phyloP scores from a whole-genome alignment of 2,329 filamentous ascomycete species.

The Colletotrichum sp. region DNA sequence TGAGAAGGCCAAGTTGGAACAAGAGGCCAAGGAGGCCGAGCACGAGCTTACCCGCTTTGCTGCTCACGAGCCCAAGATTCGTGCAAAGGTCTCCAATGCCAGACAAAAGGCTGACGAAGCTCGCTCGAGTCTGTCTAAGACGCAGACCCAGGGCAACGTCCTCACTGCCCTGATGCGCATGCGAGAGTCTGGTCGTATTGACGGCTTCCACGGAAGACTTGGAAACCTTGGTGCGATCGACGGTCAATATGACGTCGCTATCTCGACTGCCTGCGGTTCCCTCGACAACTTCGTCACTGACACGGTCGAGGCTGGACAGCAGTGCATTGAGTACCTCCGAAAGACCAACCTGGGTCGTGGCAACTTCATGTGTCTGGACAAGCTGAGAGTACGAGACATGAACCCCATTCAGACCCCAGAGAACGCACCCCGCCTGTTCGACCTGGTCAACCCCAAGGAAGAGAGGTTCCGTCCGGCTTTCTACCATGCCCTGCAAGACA shows the following conservation, averaged over 20 bases:
- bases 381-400: slow-evolving; percentile 79
- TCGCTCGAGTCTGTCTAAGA: slow-evolving; percentile 85
- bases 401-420: slow-evolving; percentile 87
- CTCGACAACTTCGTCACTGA: slow-evolving; percentile 98
- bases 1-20: slow-evolving; percentile 74
- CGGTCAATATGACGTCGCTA: slow-evolving; percentile 93
- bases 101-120: slow-evolving; percentile 97
- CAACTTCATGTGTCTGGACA: slow-evolving; percentile 96
- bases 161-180: slow-evolving; percentile 91
- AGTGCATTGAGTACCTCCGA: slow-evolving; percentile 95
- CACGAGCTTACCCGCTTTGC: slow-evolving; percentile 75
- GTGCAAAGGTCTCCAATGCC: slow-evolving; percentile 84
- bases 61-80: slow-evolving; percentile 80
- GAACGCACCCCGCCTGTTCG: slow-evolving; percentile 89
- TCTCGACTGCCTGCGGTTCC: slow-evolving; percentile 91
- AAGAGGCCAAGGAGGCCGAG: slow-evolving; percentile 75
- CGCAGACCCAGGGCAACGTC: slow-evolving; percentile 92
- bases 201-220: slow-evolving; percentile 94
- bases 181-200: slow-evolving; percentile 94
- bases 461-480: slow-evolving; percentile 89
- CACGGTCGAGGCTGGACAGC: slow-evolving; percentile 92
- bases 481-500: slow-evolving; percentile 94
- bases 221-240: slow-evolving; percentile 96
- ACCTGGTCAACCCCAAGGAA: slow-evolving; percentile 88
- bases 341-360: slow-evolving; percentile 97